phyloP scores from a whole-genome alignment of 169 alveolate genomes.

The Plasmodium sp. region DNA sequence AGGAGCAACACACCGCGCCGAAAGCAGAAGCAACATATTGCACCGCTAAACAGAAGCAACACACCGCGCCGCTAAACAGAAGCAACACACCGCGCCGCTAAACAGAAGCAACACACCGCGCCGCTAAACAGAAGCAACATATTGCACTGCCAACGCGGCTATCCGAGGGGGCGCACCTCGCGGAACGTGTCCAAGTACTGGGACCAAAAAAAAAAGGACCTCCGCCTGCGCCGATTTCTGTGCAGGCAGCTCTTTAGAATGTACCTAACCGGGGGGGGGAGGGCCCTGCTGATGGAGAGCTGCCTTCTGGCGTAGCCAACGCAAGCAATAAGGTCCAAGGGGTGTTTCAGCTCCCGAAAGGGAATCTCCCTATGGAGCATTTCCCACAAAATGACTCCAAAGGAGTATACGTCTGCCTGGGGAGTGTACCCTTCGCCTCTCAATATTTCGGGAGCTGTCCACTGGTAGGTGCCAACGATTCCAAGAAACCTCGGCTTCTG shows the following conservation, averaged over 20 bases:
- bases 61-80: background rate
- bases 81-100: background rate
- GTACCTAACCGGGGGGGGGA: slow-evolving; percentile 17
- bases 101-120: background rate
- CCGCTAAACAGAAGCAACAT: background rate
- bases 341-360: slow-evolving; percentile 77
- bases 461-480: slow-evolving; percentile 86
- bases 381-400: slow-evolving; percentile 89
- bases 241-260: slow-evolving; percentile 40
- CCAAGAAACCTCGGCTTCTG: slow-evolving; percentile 78
- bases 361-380: slow-evolving; percentile 86
- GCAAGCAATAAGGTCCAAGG: slow-evolving; percentile 76
- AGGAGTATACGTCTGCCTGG: slow-evolving; percentile 87
- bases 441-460: slow-evolving; percentile 89
- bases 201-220: slow-evolving; percentile 71
- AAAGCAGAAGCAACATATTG: background rate
- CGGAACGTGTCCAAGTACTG: slow-evolving; percentile 35
- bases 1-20: background rate
- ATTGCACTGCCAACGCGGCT: background rate
- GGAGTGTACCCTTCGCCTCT: slow-evolving; percentile 85
- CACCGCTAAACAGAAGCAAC: background rate
- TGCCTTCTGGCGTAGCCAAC: slow-evolving; percentile 77
- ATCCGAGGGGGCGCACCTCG: background rate
- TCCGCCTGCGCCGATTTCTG: slow-evolving; percentile 23
- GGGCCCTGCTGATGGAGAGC: background rate